Conservation (phyloP, 495 filamentous ascomycete genomes). For the Glonium stellatum region DNA sequence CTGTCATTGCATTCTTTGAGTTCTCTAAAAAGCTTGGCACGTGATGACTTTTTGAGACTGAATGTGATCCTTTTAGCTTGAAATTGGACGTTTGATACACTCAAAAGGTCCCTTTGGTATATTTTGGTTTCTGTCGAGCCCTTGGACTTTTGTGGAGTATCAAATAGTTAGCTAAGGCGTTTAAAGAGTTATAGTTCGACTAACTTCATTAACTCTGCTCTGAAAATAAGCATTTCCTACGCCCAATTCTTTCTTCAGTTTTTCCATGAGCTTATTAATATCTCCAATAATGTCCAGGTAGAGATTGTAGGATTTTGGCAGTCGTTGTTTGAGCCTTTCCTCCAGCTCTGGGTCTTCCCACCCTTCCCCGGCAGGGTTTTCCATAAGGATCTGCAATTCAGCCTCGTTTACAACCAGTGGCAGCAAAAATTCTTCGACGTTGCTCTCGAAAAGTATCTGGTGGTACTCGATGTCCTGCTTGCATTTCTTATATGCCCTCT, state of each 20-base stretch:
- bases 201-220: slow-evolving; percentile 2
- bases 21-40: slow-evolving; percentile 29
- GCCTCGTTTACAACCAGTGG: slow-evolving; percentile 31
- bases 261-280: slow-evolving; percentile 16
- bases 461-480: slow-evolving; percentile 31
- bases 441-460: slow-evolving; percentile 25
- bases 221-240: slow-evolving; percentile 34
- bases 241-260: slow-evolving; percentile 28
- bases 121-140: not conserved
- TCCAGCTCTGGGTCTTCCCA: slow-evolving; percentile 18
- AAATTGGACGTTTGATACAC: slow-evolving; percentile 12
- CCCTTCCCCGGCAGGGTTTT: slow-evolving; percentile 12
- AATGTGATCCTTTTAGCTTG: slow-evolving; percentile 36
- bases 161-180: not conserved
- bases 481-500: slow-evolving; percentile 17
- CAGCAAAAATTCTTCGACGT: slow-evolving; percentile 29
- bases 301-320: slow-evolving; percentile 16
- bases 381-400: slow-evolving; percentile 11
- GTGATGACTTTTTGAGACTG: slow-evolving; percentile 27
- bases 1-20: slow-evolving; percentile 15
- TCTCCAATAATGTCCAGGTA: slow-evolving; percentile 14
- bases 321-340: slow-evolving; percentile 11
- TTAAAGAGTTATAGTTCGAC: not conserved
- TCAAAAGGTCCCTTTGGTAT: slow-evolving; percentile 6
- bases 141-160: not conserved